Conservation (phyloP, 2,329 filamentous ascomycete genomes). For the Colletotrichum simmondsii region DNA sequence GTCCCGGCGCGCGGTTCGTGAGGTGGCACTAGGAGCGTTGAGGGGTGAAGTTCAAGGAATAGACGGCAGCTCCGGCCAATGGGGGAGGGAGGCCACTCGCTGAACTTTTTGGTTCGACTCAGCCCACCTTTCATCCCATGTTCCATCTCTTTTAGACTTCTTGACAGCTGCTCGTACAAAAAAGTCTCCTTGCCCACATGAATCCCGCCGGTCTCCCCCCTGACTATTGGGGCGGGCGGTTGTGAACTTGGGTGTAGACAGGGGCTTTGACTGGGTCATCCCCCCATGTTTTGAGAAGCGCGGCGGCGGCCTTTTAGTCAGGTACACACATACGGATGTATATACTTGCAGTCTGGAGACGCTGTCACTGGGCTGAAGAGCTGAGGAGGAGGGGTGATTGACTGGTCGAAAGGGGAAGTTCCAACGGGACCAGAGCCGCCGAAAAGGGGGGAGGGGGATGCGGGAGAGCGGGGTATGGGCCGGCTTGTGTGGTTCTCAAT, state of each 20-base stretch:
- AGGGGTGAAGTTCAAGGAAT: background rate
- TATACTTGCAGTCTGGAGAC: too few species aligned
- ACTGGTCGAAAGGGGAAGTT: background rate
- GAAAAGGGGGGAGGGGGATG: background rate
- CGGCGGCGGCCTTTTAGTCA: background rate
- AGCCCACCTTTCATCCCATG: background rate
- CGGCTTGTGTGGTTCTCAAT: background rate
- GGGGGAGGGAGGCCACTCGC: background rate
- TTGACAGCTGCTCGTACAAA: background rate
- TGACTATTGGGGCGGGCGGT: background rate
- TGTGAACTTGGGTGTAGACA: background rate
- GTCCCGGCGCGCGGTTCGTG: background rate
- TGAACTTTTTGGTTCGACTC: background rate
- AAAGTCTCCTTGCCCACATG: background rate
- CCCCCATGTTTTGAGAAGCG: background rate
- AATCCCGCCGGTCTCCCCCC: background rate
- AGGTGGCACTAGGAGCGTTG: background rate
- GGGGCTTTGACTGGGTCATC: background rate
- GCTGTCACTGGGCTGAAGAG: background rate
- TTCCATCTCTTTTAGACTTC: background rate
- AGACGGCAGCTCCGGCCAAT: background rate
- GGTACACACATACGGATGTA: background rate
- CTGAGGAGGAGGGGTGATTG: background rate
- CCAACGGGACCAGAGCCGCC: background rate
- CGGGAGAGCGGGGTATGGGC: background rate